Evolutionary conservation across 345 rosid genomes (phyloP), one percentile per base, ranked within the genome.

Genomic region (Crucihimalaya himalaica): DNA sequence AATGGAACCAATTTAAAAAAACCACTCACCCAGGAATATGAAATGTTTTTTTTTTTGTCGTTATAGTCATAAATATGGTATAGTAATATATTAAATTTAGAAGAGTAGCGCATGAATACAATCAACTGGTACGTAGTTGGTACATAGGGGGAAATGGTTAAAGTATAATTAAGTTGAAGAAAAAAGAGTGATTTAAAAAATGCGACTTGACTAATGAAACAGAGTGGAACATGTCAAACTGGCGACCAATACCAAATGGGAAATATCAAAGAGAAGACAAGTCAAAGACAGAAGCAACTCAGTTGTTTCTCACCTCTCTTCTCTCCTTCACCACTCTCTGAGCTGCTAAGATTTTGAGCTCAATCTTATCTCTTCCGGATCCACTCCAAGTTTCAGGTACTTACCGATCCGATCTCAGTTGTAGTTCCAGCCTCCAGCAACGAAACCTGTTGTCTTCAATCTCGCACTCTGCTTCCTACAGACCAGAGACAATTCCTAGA

Each of bases 221-320:
- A 7, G 59, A 0, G 68, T 42, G 37, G 74, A 68, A 42, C 2
- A 13, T 60, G 53, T 75, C 68, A 74, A 74, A 66, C 4, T 59
- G 1, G 32, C 9, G 18, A 7, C 68, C 8, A 74, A 39, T 13
- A 4, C 3, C 31, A 12, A 59, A 39, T 21, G 18, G 54, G 64
- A 20, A 66, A 67, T n/a, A 60, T 21, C 16, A 51, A 58, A 62
- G 45, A 52, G 64, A 65, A 25, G 70, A 62, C 29, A 71, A 70
- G 75, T 61, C 76, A 73, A 65, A 46, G 48, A 20, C 1, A 42
- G 68, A 59, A 67, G 68, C 57, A 52, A 68, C 80, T 70, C 61
- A 34, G 75, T 32, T 53, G 75, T 76, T 69, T 76, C 75, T 34
- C 56, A 37, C 53, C 63, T 46, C 66, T n/a, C 46, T 48, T 31